These are phyloP conservation scores for Magnaporthales sp. DNA, from an alignment of 2,329 filamentous ascomycete species.

Conservation along the genomic window DNA sequence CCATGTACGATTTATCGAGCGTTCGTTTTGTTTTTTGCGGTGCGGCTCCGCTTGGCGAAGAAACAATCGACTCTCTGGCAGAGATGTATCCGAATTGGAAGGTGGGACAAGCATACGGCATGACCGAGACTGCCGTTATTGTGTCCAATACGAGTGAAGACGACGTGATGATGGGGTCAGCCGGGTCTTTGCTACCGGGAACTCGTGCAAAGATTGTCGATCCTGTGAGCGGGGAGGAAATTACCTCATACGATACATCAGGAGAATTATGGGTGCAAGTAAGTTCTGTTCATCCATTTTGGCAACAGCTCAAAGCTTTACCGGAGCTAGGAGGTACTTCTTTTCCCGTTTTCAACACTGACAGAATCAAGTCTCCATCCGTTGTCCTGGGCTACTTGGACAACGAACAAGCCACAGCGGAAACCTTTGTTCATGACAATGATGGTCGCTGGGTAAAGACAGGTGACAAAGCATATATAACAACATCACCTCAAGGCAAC, in stretches of 20 bases:
- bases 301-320: too few species aligned
- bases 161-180: constrained; percentile 65
- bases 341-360: too few species aligned
- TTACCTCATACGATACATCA: constrained; percentile 55
- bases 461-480: constrained; percentile 73
- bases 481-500: constrained; percentile 51
- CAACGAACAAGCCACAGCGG: constrained; percentile 72
- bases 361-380: constrained; percentile 65
- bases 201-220: constrained; percentile 58
- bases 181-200: constrained; percentile 60
- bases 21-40: constrained; percentile 62
- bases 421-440: constrained; percentile 62
- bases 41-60: constrained; percentile 67
- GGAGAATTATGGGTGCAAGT: constrained; percentile 78
- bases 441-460: constrained; percentile 73
- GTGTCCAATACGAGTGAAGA: constrained; percentile 45
- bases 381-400: constrained; percentile 79
- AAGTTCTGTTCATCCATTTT: too few species aligned
- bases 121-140: constrained; percentile 71
- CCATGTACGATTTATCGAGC: constrained; percentile 63
- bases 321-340: too few species aligned
- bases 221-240: constrained; percentile 57
- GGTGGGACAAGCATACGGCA: constrained; percentile 64
- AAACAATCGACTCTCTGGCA: constrained; percentile 58
- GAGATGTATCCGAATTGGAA: constrained; percentile 52